These are phyloP conservation scores for Asterionellopsis glacialis DNA, from an alignment of 108 stramenopile species.

Conservation along the genomic window DNA sequence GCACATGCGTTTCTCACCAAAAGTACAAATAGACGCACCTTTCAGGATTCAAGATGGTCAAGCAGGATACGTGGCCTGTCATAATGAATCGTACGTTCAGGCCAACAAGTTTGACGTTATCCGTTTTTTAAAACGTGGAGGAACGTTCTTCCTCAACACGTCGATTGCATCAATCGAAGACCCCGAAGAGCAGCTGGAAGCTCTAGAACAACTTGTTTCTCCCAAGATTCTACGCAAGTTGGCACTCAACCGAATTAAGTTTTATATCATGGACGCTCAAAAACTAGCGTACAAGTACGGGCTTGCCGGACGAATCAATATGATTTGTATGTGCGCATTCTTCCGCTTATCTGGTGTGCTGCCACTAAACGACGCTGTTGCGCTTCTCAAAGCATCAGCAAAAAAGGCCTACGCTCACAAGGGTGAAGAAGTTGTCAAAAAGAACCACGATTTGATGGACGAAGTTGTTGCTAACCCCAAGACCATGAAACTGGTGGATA, in stretches of 20 bases:
- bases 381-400: conserved; percentile 39
- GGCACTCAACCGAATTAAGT: conserved; percentile 17
- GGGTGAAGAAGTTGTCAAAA: conserved; percentile 53
- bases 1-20: conserved; percentile 39
- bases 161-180: conserved; percentile 37
- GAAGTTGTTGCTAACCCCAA: conserved; percentile 41
- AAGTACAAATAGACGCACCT: conserved; percentile 15
- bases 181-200: conserved; percentile 35
- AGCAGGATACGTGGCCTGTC: conserved; percentile 52
- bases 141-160: conserved; percentile 58
- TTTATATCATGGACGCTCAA: conserved; percentile 47
- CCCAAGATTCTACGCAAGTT: conserved; percentile 43
- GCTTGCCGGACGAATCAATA: conserved; percentile 55
- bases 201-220: conserved; percentile 46
- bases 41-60: conserved; percentile 37
- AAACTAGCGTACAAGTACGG: conserved; percentile 40
- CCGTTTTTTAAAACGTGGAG: conserved; percentile 38
- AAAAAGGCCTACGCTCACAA: conserved; percentile 49
- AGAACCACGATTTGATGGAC: conserved; percentile 50
- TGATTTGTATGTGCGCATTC: conserved; percentile 55
- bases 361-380: conserved; percentile 43
- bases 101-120: conserved; percentile 59
- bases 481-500: conserved; percentile 33
- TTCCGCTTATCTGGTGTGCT: conserved; percentile 51
- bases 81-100: conserved; percentile 58